Evolutionary conservation across 805 yeast genomes (phyloP).

Genomic region (Candida nonsorbophila): DNA sequence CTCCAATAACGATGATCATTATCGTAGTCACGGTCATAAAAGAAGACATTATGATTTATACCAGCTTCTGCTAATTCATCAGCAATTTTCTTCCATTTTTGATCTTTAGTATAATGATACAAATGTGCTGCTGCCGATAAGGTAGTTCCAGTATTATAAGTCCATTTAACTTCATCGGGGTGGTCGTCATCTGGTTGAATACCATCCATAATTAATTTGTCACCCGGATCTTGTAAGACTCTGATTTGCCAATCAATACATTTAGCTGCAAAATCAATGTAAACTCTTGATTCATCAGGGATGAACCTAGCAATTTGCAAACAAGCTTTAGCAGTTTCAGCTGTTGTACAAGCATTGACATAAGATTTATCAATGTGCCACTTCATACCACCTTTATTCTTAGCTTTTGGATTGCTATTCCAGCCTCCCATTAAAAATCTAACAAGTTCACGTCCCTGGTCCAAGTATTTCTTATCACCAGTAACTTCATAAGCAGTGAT

Average conservation of each 20-base stretch:
- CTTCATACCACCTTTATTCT: slow-evolving; percentile 54
- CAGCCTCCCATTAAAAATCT: slow-evolving; percentile 63
- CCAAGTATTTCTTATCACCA: slow-evolving; percentile 46
- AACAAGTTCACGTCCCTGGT: slow-evolving; percentile 52
- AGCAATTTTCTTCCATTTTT: slow-evolving; percentile 45
- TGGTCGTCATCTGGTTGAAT: slow-evolving; percentile 40
- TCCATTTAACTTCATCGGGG: slow-evolving; percentile 51
- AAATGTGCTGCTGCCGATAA: slow-evolving; percentile 48
- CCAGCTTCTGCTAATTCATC: slow-evolving; percentile 53
- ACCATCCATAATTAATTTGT: slow-evolving; percentile 59
- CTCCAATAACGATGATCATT: slow-evolving; percentile 55
- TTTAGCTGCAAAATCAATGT: slow-evolving; percentile 53
- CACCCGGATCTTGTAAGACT: slow-evolving; percentile 46
- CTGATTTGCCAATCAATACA: slow-evolving; percentile 56
- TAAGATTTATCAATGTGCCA: slow-evolving; percentile 64
- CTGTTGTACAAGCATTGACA: slow-evolving; percentile 61
- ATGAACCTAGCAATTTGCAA: slow-evolving; percentile 51
- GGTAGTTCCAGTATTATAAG: slow-evolving; percentile 66
- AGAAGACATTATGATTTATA: slow-evolving; percentile 47
- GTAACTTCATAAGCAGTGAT: slow-evolving; percentile 67
- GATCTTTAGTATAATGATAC: slow-evolving; percentile 45
- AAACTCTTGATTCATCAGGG: slow-evolving; percentile 41
- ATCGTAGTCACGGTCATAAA: slow-evolving; percentile 62
- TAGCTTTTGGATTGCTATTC: slow-evolving; percentile 38
- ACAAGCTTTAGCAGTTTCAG: slow-evolving; percentile 61